phyloP scores from a whole-genome alignment of 768 basidiomycete species.

The Dictyophora rubrovolvata region DNA sequence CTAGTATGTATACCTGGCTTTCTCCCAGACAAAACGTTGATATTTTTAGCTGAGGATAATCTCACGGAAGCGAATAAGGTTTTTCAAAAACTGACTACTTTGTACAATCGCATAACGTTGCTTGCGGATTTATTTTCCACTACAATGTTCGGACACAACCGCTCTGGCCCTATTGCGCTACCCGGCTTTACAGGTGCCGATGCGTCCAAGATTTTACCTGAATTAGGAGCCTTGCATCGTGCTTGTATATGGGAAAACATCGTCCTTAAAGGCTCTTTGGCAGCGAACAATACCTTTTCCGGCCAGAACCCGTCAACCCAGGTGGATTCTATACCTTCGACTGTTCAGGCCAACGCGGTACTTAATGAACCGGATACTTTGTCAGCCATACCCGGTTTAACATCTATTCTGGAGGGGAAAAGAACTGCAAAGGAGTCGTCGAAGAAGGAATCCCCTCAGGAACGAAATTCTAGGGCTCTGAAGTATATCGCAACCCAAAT shows the following conservation, averaged over 20 bases:
- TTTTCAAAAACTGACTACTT: slow-evolving; percentile 63
- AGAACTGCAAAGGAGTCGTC: not conserved
- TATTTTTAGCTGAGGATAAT: slow-evolving; percentile 33
- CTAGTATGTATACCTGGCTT: slow-evolving; percentile 24
- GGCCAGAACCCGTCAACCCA: slow-evolving; percentile 8
- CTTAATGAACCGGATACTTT: not conserved
- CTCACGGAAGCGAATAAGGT: slow-evolving; percentile 40
- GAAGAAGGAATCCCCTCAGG: slow-evolving; percentile 32
- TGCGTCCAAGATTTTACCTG: slow-evolving; percentile 50
- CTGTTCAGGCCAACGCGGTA: not conserved
- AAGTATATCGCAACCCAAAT: slow-evolving; percentile 74
- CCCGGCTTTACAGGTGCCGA: slow-evolving; percentile 61
- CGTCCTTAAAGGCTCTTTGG: slow-evolving; percentile 51
- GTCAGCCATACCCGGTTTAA: slow-evolving; percentile 7
- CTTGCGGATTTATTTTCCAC: slow-evolving; percentile 84
- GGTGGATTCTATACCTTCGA: not conserved
- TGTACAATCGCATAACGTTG: slow-evolving; percentile 72
- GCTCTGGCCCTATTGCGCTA: slow-evolving; percentile 63
- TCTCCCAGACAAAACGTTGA: slow-evolving; percentile 1
- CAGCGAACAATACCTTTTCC: slow-evolving; percentile 34
- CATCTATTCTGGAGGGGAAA: slow-evolving; percentile 22
- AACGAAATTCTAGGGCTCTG: slow-evolving; percentile 64
- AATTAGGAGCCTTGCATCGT: slow-evolving; percentile 74
- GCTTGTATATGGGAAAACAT: slow-evolving; percentile 84
- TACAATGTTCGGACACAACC: slow-evolving; percentile 71